Evolutionary conservation across 495 filamentous ascomycete genomes (phyloP), one percentile per base, ranked within the genome.

Genomic region (Penicillium goetzii): DNA sequence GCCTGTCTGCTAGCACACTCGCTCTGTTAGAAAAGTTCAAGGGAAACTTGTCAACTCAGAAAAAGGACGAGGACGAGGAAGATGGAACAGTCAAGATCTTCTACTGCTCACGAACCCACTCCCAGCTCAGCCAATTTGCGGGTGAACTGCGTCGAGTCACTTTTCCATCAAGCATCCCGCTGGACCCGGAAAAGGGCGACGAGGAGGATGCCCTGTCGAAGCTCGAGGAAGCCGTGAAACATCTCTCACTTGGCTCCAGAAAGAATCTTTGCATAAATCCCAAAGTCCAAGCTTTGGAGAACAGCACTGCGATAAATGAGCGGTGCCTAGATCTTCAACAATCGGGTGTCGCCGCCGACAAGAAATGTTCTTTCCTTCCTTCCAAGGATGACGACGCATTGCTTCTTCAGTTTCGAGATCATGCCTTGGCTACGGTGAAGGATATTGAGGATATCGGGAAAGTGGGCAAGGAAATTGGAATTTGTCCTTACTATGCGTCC

Each of bases 401-500:
- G 15, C 85, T 90, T 6, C 84, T 92, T 56, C 85, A 92, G 51
- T 97, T 99, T 62, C 84, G 95, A n/a, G 96, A 98, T 69, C 88
- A 92, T 71, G 84, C 89, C 17, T 74, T 98, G 53, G 93, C 96
- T 6, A 91, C 84, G 1, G 82, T 99, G 10, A 89, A 90, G 17
- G 95, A 99, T 72, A 98, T 99, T 61, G 95, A 99, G 72, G 96
- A 99, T 66, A 81, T 98, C 28, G 89, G 86, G 49, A 77, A 79
- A 15, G 78, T 97, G 2, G 95, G 95, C 6, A 92, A 88, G 67
- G 83, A 89, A 43, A 77, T 97, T 21, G 88, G 88, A 2, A 86
- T 97, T 19, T 99, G 95, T 74, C 96, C 95, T 9, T 99, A 99
- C 73, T 99, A 99, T 74, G 92, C 95, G 50, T 93, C 96, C 0